A percentile compares a stretch with the other conserved stretches of the same genome.
These are phyloP conservation scores for Talaromyces funiculosus DNA, from an alignment of 2,329 filamentous ascomycete species.

Conservation along the genomic window DNA sequence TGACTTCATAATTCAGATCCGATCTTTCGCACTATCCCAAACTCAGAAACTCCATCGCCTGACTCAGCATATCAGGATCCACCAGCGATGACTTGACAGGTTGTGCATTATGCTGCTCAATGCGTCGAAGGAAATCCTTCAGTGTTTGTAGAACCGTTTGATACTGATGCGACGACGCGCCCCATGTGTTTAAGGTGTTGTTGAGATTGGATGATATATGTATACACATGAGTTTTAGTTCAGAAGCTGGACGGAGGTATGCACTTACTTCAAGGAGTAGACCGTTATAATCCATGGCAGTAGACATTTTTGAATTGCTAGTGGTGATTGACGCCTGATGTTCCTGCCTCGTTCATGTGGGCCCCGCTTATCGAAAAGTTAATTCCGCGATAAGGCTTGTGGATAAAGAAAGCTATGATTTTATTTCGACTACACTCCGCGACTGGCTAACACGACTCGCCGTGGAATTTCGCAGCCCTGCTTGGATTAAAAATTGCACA, in stretches of 20 bases:
- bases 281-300: not conserved
- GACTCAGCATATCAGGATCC: slow-evolving; percentile 27
- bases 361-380: slow-evolving; percentile 1
- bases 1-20: not conserved
- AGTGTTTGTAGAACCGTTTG: slow-evolving; percentile 32
- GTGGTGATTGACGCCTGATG: not conserved
- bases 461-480: not conserved
- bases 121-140: slow-evolving; percentile 27
- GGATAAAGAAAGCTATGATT: not conserved
- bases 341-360: not conserved
- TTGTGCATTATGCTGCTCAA: slow-evolving; percentile 16
- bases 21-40: slow-evolving; percentile 15
- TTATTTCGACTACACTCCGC: not conserved
- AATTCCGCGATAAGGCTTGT: not conserved
- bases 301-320: not conserved
- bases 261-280: slow-evolving; percentile 4
- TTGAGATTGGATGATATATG: slow-evolving; percentile 40
- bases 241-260: no score
- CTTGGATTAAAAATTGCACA: not conserved
- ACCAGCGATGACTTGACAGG: slow-evolving; percentile 1
- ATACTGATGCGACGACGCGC: slow-evolving; percentile 33
- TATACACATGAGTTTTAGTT: no score
- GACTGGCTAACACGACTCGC: not conserved
- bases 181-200: slow-evolving; percentile 37
- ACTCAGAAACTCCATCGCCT: slow-evolving; percentile 31